A percentile compares a stretch with the other conserved stretches of the same genome.
phyloP scores from a whole-genome alignment of 2,329 filamentous ascomycete species.

The Zarea fungicola region DNA sequence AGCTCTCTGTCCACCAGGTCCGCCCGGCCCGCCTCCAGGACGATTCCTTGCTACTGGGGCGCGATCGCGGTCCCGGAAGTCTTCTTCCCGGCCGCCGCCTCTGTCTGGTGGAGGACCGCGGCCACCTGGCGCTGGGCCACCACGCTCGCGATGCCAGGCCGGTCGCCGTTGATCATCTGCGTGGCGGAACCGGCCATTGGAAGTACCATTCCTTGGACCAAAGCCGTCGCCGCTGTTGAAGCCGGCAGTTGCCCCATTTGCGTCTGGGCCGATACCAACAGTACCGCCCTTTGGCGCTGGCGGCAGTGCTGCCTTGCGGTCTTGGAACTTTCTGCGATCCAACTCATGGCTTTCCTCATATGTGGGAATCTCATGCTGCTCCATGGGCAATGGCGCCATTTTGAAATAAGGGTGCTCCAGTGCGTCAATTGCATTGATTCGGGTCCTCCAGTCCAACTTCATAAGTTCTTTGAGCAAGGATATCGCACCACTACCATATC shows the following conservation, averaged over 20 bases:
- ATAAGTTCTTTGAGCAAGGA: constrained; percentile 77
- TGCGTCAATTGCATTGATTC: constrained; percentile 91
- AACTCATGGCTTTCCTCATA: constrained; percentile 96
- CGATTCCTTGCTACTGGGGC: constrained; percentile 29
- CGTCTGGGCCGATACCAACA: constrained; percentile 67
- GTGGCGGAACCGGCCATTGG: constrained; percentile 34
- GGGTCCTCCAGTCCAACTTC: constrained; percentile 79
- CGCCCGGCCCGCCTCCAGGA: constrained; percentile 25
- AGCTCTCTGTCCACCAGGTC: constrained; percentile 25
- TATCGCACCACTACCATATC: constrained; percentile 65
- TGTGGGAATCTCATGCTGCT: constrained; percentile 78
- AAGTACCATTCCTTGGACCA: constrained; percentile 34
- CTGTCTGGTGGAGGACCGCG: constrained; percentile 21
- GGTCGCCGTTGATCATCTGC: constrained; percentile 44
- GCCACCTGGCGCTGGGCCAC: constrained; percentile 39
- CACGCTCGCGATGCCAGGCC: constrained; percentile 51
- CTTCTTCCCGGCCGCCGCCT: constrained; percentile 43
- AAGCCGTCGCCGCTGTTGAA: constrained; percentile 50
- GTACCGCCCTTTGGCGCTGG: constrained; percentile 89
- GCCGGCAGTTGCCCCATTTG: constrained; percentile 40
- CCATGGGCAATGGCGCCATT: constrained; percentile 69
- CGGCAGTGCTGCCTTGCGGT: constrained; percentile 76
- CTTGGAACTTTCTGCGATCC: constrained; percentile 86
- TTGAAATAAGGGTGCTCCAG: constrained; percentile 90
- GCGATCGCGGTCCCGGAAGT: constrained; percentile 33